A percentile compares a stretch with the other conserved stretches of the same genome.
These are phyloP conservation scores for Logfia minima DNA, from an alignment of 129 eudicot species.

Conservation along the genomic window DNA sequence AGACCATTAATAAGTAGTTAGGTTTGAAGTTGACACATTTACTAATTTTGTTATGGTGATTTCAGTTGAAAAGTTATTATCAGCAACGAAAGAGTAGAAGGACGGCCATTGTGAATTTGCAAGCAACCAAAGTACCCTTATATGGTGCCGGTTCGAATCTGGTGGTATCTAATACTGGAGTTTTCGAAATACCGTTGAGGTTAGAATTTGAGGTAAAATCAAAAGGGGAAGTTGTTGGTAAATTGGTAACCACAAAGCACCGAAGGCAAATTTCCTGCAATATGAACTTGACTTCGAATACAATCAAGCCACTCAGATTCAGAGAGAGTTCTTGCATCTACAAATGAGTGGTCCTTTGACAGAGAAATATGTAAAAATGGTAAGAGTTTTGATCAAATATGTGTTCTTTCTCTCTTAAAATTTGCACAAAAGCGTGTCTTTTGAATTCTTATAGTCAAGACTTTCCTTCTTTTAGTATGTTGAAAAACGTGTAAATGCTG, in stretches of 20 bases:
- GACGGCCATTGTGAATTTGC: conserved; percentile 46
- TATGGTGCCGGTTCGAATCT: conserved; percentile 90
- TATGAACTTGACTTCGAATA: conserved; percentile 53
- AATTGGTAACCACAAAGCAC: conserved; percentile 73
- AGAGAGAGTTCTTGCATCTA: conserved; percentile 68
- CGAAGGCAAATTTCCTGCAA: conserved; percentile 56
- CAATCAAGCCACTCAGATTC: conserved; percentile 69
- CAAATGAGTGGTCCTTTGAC: conserved; percentile 34
- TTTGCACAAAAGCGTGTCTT: conserved; percentile 6
- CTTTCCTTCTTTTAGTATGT: conserved; percentile 16
- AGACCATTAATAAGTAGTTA: background rate
- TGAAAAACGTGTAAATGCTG: conserved; percentile 33
- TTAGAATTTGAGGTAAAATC: conserved; percentile 63
- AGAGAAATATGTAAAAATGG: conserved; percentile 30
- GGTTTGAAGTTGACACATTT: background rate
- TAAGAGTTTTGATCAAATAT: conserved; percentile 28
- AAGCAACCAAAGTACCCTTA: conserved; percentile 74
- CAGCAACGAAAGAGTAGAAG: conserved; percentile 80
- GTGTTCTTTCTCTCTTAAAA: conserved; percentile 10
- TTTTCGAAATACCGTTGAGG: conserved; percentile 59
- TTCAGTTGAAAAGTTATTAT: conserved; percentile 75
- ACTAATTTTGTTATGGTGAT: conserved; percentile 1
- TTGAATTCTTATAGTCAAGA: conserved; percentile 20
- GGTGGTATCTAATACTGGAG: conserved; percentile 33
- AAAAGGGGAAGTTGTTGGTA: conserved; percentile 81